Conservation (phyloP, 495 filamentous ascomycete genomes). For the Hypoxylon rickii region DNA sequence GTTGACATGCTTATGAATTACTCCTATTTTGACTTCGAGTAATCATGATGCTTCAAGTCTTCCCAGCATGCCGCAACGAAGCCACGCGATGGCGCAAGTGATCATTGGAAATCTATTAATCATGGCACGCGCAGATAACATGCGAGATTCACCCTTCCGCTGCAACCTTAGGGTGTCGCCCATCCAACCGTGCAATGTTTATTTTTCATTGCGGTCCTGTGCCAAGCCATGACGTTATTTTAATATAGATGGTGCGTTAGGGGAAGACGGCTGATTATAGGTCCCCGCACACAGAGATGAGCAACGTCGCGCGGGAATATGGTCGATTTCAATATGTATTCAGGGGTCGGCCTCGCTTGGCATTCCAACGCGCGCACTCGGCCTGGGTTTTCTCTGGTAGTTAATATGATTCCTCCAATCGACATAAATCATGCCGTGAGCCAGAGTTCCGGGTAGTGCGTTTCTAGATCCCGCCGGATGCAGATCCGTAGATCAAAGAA, state of each 20-base stretch:
- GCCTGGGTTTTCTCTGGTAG: conserved; percentile 3
- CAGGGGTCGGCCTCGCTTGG: conserved; percentile 16
- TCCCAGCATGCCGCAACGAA: conserved; percentile 12
- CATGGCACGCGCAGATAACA: conserved; percentile 9
- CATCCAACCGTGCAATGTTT: conserved; percentile 19
- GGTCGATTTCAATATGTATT: conserved; percentile 15
- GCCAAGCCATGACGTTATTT: conserved; percentile 42
- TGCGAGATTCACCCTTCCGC: conserved; percentile 1
- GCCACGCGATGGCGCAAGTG: conserved; percentile 18
- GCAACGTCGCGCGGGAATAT: conserved; percentile 21
- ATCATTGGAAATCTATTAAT: conserved; percentile 1
- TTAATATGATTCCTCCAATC: too few species aligned
- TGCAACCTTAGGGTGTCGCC: conserved; percentile 6
- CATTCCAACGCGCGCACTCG: neutral
- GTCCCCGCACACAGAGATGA: conserved; percentile 23
- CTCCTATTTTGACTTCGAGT: neutral
- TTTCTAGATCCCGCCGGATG: conserved; percentile 3
- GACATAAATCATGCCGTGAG: neutral
- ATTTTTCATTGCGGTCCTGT: conserved; percentile 10
- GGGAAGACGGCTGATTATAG: conserved; percentile 24
- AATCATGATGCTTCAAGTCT: too few species aligned
- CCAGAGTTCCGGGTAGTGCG: conserved; percentile 7
- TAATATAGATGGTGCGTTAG: conserved; percentile 36
- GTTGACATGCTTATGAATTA: neutral
- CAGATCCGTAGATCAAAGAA: conserved; percentile 5